A percentile compares a stretch with the other conserved stretches of the same genome.
Evolutionary conservation across 768 basidiomycete genomes (phyloP).

Genomic region (Amanita molliuscula): DNA sequence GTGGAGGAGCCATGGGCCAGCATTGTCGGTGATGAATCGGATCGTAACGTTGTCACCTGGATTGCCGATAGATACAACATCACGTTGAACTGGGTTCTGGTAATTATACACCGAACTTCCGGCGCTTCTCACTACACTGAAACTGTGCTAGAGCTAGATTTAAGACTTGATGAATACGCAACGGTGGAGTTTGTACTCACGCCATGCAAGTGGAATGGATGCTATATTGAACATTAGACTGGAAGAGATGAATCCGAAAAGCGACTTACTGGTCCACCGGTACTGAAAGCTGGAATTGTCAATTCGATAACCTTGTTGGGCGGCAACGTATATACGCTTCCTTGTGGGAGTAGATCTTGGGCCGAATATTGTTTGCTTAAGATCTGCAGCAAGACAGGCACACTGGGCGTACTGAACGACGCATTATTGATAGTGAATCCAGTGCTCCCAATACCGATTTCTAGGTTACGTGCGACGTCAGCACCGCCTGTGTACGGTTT

Average conservation of each 20-base stretch:
- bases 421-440: conserved; percentile 18
- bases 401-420: conserved; percentile 24
- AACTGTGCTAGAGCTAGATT: conserved; percentile 19
- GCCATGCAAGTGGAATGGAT: conserved; percentile 39
- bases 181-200: conserved; percentile 17
- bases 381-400: conserved; percentile 40
- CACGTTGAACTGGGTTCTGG: conserved; percentile 37
- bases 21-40: conserved; percentile 53
- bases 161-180: conserved; percentile 4
- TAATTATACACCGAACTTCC: conserved; percentile 30
- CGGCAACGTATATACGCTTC: conserved; percentile 33
- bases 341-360: conserved; percentile 27
- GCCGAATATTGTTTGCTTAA: conserved; percentile 32
- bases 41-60: conserved; percentile 33
- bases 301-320: conserved; percentile 37
- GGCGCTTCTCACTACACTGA: conserved; percentile 32
- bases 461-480: conserved; percentile 26
- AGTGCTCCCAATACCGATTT: conserved; percentile 12
- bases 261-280: conserved; percentile 17
- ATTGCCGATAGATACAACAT: conserved; percentile 24
- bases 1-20: conserved; percentile 40
- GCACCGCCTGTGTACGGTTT: conserved; percentile 25
- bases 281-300: conserved; percentile 24
- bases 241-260: background rate
- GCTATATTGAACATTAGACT: conserved; percentile 13